phyloP scores from a whole-genome alignment of 2,329 filamentous ascomycete genomes.

The Penicillium sp. region DNA sequence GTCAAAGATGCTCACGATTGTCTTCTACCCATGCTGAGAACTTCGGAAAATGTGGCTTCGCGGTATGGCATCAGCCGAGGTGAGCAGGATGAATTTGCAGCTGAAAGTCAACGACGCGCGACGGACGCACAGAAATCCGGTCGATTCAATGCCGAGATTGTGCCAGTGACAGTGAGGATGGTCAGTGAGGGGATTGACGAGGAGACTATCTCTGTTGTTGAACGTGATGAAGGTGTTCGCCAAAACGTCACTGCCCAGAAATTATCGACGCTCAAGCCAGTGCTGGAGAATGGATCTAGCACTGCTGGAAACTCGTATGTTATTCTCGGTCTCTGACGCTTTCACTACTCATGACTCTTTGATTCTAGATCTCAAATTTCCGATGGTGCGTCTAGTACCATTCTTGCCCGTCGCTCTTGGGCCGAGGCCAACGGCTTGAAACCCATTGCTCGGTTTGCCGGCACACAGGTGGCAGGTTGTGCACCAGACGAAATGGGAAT shows the following conservation, averaged over 20 bases:
- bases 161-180: slow-evolving; percentile 67
- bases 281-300: slow-evolving; percentile 62
- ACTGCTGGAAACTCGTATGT: slow-evolving; percentile 67
- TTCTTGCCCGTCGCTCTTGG: slow-evolving; percentile 79
- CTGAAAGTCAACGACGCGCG: slow-evolving; percentile 66
- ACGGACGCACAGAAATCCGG: slow-evolving; percentile 63
- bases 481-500: slow-evolving; percentile 90
- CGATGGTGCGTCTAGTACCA: slow-evolving; percentile 76
- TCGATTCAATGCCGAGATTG: slow-evolving; percentile 69
- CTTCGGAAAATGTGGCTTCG: slow-evolving; percentile 78
- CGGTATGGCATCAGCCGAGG: slow-evolving; percentile 66
- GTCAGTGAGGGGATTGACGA: slow-evolving; percentile 58
- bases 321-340: no score
- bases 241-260: slow-evolving; percentile 61
- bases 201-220: slow-evolving; percentile 41
- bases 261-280: slow-evolving; percentile 74
- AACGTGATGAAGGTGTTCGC: slow-evolving; percentile 76
- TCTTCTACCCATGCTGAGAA: slow-evolving; percentile 90
- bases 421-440: slow-evolving; percentile 67
- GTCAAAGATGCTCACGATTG: slow-evolving; percentile 72
- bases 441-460: slow-evolving; percentile 74
- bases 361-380: slow-evolving; percentile 68
- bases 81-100: slow-evolving; percentile 81
- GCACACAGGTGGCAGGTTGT: slow-evolving; percentile 68
- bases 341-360: no score